Conservation (phyloP, 1,284 basidiomycete species). For the Marasmius oreades region DNA sequence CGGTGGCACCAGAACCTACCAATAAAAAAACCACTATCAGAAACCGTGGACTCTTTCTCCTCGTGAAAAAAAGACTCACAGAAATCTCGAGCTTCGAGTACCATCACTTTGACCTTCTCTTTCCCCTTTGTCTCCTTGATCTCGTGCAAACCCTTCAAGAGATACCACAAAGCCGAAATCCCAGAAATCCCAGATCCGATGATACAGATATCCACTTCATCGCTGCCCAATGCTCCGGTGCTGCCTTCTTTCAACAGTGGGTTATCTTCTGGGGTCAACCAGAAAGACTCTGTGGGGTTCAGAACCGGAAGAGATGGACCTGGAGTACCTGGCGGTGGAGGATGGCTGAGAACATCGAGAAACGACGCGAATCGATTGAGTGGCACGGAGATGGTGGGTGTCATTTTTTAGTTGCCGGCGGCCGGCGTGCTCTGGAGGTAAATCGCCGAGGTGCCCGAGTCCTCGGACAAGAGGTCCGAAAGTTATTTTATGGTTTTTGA, state of each 20-base stretch:
- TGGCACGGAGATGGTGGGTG: not conserved
- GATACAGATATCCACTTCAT: slow-evolving; percentile 67
- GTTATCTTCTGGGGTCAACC: slow-evolving; percentile 61
- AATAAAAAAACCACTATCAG: slow-evolving; percentile 4
- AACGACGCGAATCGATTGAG: not conserved
- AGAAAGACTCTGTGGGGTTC: slow-evolving; percentile 68
- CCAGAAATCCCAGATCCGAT: slow-evolving; percentile 80
- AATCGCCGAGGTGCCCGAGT: too few species aligned
- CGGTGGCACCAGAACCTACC: slow-evolving; percentile 78
- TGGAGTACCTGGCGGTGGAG: not conserved
- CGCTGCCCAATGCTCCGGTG: slow-evolving; percentile 43
- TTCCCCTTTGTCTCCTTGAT: slow-evolving; percentile 3
- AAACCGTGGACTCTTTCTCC: not conserved
- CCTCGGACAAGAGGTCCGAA: too few species aligned
- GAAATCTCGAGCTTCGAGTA: slow-evolving; percentile 77
- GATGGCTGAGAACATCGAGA: not conserved
- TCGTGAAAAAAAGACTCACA: slow-evolving; percentile 44
- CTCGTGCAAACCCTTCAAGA: slow-evolving; percentile 38
- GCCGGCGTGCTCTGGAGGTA: too few species aligned
- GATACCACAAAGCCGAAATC: slow-evolving; percentile 65
- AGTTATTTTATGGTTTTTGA: too few species aligned
- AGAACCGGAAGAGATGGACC: slow-evolving; percentile 41
- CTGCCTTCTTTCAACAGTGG: slow-evolving; percentile 65
- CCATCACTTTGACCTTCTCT: slow-evolving; percentile 41
- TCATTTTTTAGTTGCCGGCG: too few species aligned